Base-by-base conservation (phyloP, 2,329 filamentous ascomycete genomes). In the Zelopaecilomyces penicillatus region DNA sequence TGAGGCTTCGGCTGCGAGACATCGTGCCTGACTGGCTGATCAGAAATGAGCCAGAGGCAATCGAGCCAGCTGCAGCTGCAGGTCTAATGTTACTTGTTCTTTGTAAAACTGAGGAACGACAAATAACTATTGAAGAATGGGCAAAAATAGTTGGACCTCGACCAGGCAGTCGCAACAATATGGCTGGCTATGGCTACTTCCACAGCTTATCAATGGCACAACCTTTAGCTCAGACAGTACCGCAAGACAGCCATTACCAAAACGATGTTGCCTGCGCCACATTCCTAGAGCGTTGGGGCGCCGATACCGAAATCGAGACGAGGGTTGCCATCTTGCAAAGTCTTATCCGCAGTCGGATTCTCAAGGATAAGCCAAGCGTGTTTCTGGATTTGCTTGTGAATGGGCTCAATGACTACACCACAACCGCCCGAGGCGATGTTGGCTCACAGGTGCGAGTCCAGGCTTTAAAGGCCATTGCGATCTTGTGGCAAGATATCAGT, bases 331-430 rank as follows among this genome's bases (percentile, higher is more conserved):
- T 83, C 28, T 62, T 83, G 9, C 70, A 75, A 47, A 76, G 74
- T 41, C 61, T 83, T 29, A 62, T 69, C 2, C 65, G 65, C 31
- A 74, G 70, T 45, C 63, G 64, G 5, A 58, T 75, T 4, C 59
- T 80, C 4, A 61, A 56, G 33, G 57, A 67, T 29, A 65, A 68
- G 36, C 59, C 66, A 4, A 50, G 54, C 5, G 53, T 56, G 3
- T 74, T 80, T 46, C 48, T 76, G 2, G 54, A 57, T 0, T 50
- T 80, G 2, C 62, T 84, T 6, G 57, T 63, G 1, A 74, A 75
- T 35, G 80, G 83, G 0, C 65, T 98, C 29, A 84, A 91, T 52
- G 90, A 98, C 60, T 97, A 97, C 58, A 95, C 87, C 0, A 90
- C 87, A 4, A 91, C 87, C 52, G 83, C 90, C 10, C 75, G 89